Evolutionary conservation across 2,329 filamentous ascomycete species (phyloP).

Genomic region (Ascochyta lentis): DNA sequence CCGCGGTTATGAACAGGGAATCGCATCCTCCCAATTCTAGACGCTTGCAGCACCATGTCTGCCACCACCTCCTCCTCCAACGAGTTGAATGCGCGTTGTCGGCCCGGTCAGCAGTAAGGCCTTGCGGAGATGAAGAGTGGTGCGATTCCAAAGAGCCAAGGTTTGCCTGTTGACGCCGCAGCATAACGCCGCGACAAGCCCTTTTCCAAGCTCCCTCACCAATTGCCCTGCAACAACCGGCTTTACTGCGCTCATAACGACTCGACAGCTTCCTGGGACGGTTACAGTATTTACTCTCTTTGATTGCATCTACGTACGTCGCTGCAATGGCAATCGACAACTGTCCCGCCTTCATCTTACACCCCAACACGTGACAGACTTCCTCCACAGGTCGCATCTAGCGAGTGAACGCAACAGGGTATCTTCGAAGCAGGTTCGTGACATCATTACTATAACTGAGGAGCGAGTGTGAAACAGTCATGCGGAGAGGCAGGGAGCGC

Average conservation of each 20-base stretch:
- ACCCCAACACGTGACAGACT: slow-evolving; percentile 8
- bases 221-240: not conserved
- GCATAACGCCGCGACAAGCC: no score
- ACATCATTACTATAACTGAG: slow-evolving; percentile 25
- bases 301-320: slow-evolving; percentile 3
- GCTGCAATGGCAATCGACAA: slow-evolving; percentile 4
- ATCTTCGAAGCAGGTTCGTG: slow-evolving; percentile 36
- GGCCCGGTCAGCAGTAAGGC: slow-evolving; percentile 3
- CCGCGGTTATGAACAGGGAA: not conserved
- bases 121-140: slow-evolving; percentile 14
- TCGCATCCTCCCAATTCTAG: slow-evolving; percentile 8
- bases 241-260: no score
- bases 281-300: not conserved
- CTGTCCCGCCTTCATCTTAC: slow-evolving; percentile 4
- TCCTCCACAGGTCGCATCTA: slow-evolving; percentile 2
- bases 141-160: slow-evolving; percentile 1
- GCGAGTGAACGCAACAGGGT: slow-evolving; percentile 34
- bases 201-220: no score
- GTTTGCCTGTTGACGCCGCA: not conserved
- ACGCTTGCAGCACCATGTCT: slow-evolving; percentile 5
- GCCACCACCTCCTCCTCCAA: not conserved
- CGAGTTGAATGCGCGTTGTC: not conserved
- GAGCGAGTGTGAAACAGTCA: slow-evolving; percentile 27
- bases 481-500: slow-evolving; percentile 16
- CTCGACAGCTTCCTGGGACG: not conserved